Conservation (phyloP, 306 rosid genomes). For the Rosa chinensis region DNA sequence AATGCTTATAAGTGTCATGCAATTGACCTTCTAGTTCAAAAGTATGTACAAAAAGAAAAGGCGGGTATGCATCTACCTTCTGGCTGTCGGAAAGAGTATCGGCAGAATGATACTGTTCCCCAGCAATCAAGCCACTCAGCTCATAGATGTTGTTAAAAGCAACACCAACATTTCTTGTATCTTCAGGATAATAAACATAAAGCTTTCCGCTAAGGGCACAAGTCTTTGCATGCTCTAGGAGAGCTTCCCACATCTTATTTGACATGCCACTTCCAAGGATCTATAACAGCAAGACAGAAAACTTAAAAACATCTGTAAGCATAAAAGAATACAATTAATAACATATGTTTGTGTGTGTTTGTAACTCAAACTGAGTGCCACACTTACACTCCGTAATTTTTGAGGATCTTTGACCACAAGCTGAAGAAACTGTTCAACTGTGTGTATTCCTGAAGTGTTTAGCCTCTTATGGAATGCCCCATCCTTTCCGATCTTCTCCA, state of each 20-base stretch:
- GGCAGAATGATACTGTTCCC: constrained; percentile 76
- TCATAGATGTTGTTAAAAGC: constrained; percentile 85
- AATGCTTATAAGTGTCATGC: constrained; percentile 16
- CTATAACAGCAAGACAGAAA: constrained; percentile 46
- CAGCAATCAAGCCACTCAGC: constrained; percentile 81
- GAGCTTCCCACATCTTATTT: constrained; percentile 99
- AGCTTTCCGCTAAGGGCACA: constrained; percentile 85
- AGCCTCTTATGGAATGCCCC: constrained; percentile 97
- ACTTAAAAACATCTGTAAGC: constrained; percentile 23
- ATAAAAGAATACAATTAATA: not conserved
- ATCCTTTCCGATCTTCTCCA: constrained; percentile 98
- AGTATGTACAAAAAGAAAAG: constrained; percentile 16
- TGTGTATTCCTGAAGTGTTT: constrained; percentile 43
- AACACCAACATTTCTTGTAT: constrained; percentile 83
- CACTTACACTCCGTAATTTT: constrained; percentile 75
- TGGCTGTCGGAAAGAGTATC: constrained; percentile 85
- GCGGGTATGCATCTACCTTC: constrained; percentile 57
- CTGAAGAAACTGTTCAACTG: constrained; percentile 85
- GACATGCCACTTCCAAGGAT: constrained; percentile 99
- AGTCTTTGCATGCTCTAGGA: constrained; percentile 94
- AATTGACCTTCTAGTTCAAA: constrained; percentile 11
- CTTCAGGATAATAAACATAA: constrained; percentile 90
- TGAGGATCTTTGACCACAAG: constrained; percentile 81
- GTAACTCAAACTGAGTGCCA: constrained; percentile 24
- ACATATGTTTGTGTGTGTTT: not conserved